Evolutionary conservation across 352 stramenopile species (phyloP).

Genomic region (Pythium chondricola): DNA sequence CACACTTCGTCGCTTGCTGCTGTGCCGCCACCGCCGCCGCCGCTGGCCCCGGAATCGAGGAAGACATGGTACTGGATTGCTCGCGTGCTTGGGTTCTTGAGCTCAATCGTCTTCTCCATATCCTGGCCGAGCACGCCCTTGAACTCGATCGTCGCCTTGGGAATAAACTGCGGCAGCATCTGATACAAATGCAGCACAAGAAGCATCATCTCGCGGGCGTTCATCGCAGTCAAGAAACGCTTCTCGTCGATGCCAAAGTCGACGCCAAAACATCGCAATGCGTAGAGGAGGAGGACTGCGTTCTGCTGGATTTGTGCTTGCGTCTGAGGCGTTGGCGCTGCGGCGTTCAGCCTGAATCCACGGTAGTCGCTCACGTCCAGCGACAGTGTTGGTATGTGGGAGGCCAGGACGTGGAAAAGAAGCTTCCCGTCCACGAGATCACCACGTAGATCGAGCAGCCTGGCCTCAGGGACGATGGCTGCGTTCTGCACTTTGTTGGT

Average conservation of each 20-base stretch:
- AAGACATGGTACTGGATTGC: conserved; percentile 87
- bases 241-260: conserved; percentile 66
- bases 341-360: conserved; percentile 38
- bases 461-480: conserved; percentile 14
- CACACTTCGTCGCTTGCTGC: too few relatives aligned
- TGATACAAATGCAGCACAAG: conserved; percentile 89
- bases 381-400: conserved; percentile 83
- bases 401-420: conserved; percentile 81
- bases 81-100: conserved; percentile 86
- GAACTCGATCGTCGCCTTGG: conserved; percentile 93
- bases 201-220: conserved; percentile 69
- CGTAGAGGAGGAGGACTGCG: conserved; percentile 44
- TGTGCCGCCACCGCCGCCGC: not conserved
- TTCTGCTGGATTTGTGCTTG: conserved; percentile 51
- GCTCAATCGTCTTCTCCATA: conserved; percentile 91
- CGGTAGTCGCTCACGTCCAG: conserved; percentile 55
- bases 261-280: conserved; percentile 58
- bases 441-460: conserved; percentile 46
- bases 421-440: conserved; percentile 71
- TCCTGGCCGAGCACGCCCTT: conserved; percentile 73
- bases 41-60: conserved; percentile 41
- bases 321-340: conserved; percentile 1
- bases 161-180: conserved; percentile 87
- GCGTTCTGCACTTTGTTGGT: conserved; percentile 12
- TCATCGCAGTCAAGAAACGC: conserved; percentile 51